Evolutionary conservation across 257 asterid species (phyloP), one percentile per base, ranked within the genome.

Genomic region (Solanum chmielewskii): DNA sequence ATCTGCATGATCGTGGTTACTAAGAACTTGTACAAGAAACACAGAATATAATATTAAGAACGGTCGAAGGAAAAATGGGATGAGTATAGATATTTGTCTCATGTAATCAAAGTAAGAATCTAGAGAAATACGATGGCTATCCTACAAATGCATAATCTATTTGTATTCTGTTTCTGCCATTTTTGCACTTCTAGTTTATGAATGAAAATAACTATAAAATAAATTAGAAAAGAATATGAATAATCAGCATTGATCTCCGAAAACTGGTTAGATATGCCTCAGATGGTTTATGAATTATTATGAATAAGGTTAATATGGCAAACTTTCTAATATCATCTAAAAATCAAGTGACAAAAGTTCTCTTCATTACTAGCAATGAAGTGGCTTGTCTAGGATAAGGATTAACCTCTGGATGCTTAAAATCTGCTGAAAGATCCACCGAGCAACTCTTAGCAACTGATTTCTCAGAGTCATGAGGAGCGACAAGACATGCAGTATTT

Each of bases 401-500:
- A 78, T 88, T 49, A 62, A 86, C 89, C 88, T 90, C 87, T 75
- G 83, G 83, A 13, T 87, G 87, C 83, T 74, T 90, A 86, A 81
- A 64, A 75, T 90, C 89, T 88, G 87, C 89, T n/a, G 86, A 83
- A 86, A 16, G 71, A 84, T 86, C 86, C 84, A 41, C 33, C 15
- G 83, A 73, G 84, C 91, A 88, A 75, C 83, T 88, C 33, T 87
- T 59, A 85, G 90, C 83, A 56, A 74, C 86, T 64, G 87, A 87
- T 39, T 75, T 45, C 82, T 87, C 93, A 87, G 88, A 77, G 68
- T 66, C 80, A 89, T 52, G 44, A 59, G 88, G 59, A 42, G 85
- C 35, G 84, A 37, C 89, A 62, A 83, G 44, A 23, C 89, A 64
- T 60, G 56, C 87, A 77, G 89, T 56, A 39, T 90, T 91, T 47